These are phyloP conservation scores for Mortierella sp. DNA, from an alignment of 371 early-diverging fungal genomes.

Conservation along the genomic window DNA sequence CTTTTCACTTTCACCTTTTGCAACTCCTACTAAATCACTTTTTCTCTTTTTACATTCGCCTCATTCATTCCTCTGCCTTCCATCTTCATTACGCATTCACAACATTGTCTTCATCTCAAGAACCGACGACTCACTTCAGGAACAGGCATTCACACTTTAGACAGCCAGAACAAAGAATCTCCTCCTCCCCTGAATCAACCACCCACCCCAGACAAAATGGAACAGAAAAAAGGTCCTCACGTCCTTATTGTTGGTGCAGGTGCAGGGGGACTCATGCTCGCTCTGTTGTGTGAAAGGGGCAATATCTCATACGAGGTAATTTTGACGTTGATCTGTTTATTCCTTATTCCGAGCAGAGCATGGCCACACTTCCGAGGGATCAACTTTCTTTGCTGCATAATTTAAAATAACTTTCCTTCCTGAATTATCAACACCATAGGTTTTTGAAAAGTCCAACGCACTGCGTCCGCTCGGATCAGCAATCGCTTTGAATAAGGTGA, in stretches of 20 bases:
- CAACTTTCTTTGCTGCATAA: background rate
- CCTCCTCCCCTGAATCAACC: background rate
- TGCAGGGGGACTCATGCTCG: constrained; percentile 9
- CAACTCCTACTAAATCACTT: no score
- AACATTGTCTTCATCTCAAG: no score
- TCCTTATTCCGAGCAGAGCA: background rate
- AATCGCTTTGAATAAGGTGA: background rate
- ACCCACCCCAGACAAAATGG: background rate
- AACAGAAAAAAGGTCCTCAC: background rate
- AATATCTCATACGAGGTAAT: constrained; percentile 15
- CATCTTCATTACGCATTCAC: no score
- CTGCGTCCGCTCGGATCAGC: constrained; percentile 17
- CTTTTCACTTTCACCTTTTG: no score
- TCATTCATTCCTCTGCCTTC: no score
- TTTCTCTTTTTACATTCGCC: no score
- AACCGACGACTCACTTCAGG: no score
- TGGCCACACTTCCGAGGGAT: background rate
- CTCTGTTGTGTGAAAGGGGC: background rate
- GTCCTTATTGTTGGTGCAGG: constrained; percentile 21
- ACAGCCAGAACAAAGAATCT: background rate
- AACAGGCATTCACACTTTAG: background rate
- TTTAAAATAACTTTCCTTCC: background rate
- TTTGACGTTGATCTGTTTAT: background rate
- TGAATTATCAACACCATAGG: background rate
- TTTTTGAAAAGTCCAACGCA: constrained; percentile 12